A percentile compares a stretch with the other conserved stretches of the same genome.
These are phyloP conservation scores for Colletotrichum scovillei DNA, from an alignment of 2,329 filamentous ascomycete genomes.

Conservation along the genomic window DNA sequence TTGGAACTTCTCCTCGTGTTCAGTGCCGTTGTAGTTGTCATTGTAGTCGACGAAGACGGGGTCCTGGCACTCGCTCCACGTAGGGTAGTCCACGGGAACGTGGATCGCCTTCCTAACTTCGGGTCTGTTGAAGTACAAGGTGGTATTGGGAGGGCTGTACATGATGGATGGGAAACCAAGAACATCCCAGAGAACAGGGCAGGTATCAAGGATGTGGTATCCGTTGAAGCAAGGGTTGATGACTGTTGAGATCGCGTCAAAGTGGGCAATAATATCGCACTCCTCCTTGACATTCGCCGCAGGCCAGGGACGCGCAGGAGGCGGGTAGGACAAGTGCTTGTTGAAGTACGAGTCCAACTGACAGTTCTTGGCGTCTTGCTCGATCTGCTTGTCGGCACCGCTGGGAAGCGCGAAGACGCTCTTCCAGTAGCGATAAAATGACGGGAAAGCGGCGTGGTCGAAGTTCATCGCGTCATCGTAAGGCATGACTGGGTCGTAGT, in stretches of 20 bases:
- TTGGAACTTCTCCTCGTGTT: slow-evolving; percentile 56
- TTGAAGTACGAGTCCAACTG: slow-evolving; percentile 71
- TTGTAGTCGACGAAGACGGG: slow-evolving; percentile 19
- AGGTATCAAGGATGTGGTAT: slow-evolving; percentile 79
- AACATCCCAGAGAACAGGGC: slow-evolving; percentile 76
- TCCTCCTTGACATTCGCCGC: slow-evolving; percentile 51
- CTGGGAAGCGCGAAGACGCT: slow-evolving; percentile 73
- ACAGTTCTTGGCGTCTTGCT: slow-evolving; percentile 65
- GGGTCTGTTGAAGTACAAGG: slow-evolving; percentile 76
- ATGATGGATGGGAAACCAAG: slow-evolving; percentile 72
- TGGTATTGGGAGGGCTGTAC: slow-evolving; percentile 72
- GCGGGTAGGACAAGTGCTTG: slow-evolving; percentile 75
- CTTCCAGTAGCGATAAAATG: slow-evolving; percentile 71
- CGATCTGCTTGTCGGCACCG: slow-evolving; percentile 63
- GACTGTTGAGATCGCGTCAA: slow-evolving; percentile 62
- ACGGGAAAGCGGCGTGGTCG: slow-evolving; percentile 58
- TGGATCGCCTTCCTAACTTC: slow-evolving; percentile 78
- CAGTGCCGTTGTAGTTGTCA: slow-evolving; percentile 18
- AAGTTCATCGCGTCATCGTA: slow-evolving; percentile 26
- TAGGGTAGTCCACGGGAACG: slow-evolving; percentile 57
- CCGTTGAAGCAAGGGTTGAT: slow-evolving; percentile 84
- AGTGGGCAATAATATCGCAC: slow-evolving; percentile 67
- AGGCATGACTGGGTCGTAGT: slow-evolving; percentile 57
- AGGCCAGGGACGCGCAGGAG: slow-evolving; percentile 61
- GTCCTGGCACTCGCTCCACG: slow-evolving; percentile 20